Evolutionary conservation across 1,284 basidiomycete genomes (phyloP), one percentile per base, ranked within the genome.

Genomic region (Malassezia brasiliensis): DNA sequence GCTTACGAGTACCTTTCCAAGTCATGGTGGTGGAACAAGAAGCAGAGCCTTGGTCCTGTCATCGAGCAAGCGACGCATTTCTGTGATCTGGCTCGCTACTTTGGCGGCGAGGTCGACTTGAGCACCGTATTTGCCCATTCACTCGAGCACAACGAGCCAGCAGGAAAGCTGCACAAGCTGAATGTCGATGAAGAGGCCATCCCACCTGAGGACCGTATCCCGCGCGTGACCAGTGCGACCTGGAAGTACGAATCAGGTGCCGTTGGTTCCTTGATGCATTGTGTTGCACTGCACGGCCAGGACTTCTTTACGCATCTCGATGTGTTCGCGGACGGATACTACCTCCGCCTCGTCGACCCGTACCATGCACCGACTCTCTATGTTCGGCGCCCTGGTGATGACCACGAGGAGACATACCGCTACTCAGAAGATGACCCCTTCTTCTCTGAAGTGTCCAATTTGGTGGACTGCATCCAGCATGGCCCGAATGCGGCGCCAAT

Each of bases 1-100:
- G 91, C 93, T 20, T 96, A 94, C 63, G 76, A 79, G 83, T 64
- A 69, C 59, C 66, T 68, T 0, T 83, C 83, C 47, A 94, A 94
- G 78, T 83, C 83, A 3, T 88, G 90, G 66, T 75, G 93, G 93
- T 98, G 93, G 93, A 85, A 93, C 81, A 96, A 96, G 78, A 82
- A 85, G 20, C 87, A 83, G 78, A 86, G 85, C 82, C 84, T 72
- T 42, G 93, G 93, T 36, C 93, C 93, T 11, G 83, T 98, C 68
- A 82, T 98, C 59, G 93, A 96, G 77, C 93, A 96, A 77, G 93
- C 88, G 40, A 98, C 94, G 7, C 93, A 83, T 73, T 82, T 83
- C 67, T 79, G 79, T 45, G 61, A 62, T 56, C 80, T 91, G 41
- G 93, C 89, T 50, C 85, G 93, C 65, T 96, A 96, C 81, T 96